A percentile compares a stretch with the other conserved stretches of the same genome.
phyloP scores from a whole-genome alignment of 2,329 filamentous ascomycete species.

The Cercospora nicotianae region DNA sequence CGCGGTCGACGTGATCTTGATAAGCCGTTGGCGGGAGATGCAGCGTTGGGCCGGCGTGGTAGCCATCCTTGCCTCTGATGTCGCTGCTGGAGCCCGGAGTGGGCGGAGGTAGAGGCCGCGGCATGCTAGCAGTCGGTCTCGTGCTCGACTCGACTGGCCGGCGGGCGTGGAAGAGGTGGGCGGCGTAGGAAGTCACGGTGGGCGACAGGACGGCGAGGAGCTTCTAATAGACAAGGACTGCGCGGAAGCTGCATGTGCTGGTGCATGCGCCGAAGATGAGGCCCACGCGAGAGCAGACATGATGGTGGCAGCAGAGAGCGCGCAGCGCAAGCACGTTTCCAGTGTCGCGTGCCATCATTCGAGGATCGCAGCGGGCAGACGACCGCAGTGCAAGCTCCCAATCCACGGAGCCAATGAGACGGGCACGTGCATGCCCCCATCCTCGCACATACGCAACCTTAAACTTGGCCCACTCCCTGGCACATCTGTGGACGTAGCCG shows the following conservation, averaged over 20 bases:
- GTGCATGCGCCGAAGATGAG: conserved; percentile 15
- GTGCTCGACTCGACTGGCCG: conserved; percentile 28
- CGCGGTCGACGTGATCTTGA: conserved; percentile 42
- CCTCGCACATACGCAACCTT: conserved; percentile 1
- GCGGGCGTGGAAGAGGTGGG: conserved; percentile 32
- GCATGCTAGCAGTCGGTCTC: conserved; percentile 52
- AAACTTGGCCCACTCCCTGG: neutral
- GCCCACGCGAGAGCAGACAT: conserved; percentile 11
- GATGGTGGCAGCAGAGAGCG: conserved; percentile 10
- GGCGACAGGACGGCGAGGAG: conserved; percentile 20
- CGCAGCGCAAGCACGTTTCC: conserved; percentile 18
- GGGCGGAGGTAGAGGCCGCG: conserved; percentile 65
- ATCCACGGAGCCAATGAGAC: conserved; percentile 3
- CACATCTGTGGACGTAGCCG: neutral
- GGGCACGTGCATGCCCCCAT: conserved; percentile 10
- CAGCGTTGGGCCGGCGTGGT: conserved; percentile 67
- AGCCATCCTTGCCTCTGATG: conserved; percentile 68
- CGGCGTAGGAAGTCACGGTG: conserved; percentile 34
- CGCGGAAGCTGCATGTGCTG: conserved; percentile 5
- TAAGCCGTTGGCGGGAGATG: conserved; percentile 76
- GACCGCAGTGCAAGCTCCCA: neutral
- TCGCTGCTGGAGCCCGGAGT: conserved; percentile 80
- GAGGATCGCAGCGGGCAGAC: conserved; percentile 1
- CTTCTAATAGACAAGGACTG: conserved; percentile 4
- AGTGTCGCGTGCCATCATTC: conserved; percentile 24